These are phyloP conservation scores for Hemileccinum rubropunctum DNA, from an alignment of 768 basidiomycete species.

Conservation along the genomic window DNA sequence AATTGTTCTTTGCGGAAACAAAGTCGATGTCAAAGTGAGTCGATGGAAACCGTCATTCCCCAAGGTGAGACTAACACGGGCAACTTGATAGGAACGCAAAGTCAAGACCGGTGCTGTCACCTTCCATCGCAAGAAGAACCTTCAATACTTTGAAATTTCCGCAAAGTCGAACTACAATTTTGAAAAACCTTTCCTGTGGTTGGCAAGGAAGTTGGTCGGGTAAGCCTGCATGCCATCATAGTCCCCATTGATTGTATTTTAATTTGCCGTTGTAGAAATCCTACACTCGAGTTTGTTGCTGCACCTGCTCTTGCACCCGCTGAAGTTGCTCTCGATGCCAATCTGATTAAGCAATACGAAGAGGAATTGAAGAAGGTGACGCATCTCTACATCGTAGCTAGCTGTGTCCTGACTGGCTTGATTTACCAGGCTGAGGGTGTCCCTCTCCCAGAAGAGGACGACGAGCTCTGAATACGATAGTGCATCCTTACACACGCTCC, in stretches of 20 bases:
- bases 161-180: constrained; percentile 99
- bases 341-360: constrained; percentile 78
- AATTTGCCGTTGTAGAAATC: constrained; percentile 54
- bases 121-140: constrained; percentile 99
- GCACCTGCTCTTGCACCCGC: constrained; percentile 94
- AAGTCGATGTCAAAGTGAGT: constrained; percentile 97
- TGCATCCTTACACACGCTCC: constrained; percentile 17
- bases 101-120: constrained; percentile 98
- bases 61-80: constrained; percentile 3
- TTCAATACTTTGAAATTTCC: constrained; percentile 99
- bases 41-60: neutral
- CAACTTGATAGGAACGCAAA: constrained; percentile 84
- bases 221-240: constrained; percentile 37
- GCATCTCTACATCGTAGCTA: constrained; percentile 1
- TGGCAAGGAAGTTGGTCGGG: constrained; percentile 97
- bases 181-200: constrained; percentile 99
- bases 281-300: constrained; percentile 89
- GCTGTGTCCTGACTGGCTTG: constrained; percentile 7
- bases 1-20: constrained; percentile 99
- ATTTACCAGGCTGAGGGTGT: constrained; percentile 71
- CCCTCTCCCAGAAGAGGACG: constrained; percentile 97
- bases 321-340: constrained; percentile 80
- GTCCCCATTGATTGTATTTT: neutral
- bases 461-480: constrained; percentile 58
- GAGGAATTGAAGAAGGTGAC: constrained; percentile 67